phyloP scores from a whole-genome alignment of 2,329 filamentous ascomycete species.

The Hypomyces rosellus region DNA sequence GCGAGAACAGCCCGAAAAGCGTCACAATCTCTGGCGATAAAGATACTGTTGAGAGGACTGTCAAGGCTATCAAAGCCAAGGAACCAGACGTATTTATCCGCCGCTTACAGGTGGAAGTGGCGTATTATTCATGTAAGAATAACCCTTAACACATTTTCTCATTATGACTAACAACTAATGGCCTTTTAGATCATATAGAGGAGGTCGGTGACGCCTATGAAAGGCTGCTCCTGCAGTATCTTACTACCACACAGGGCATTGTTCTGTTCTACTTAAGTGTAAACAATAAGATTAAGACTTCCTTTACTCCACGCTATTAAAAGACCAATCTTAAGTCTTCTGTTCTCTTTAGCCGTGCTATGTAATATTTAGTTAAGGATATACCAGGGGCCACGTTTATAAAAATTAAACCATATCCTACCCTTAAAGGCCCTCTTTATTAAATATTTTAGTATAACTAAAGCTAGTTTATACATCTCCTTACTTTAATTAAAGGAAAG shows the following conservation, averaged over 20 bases:
- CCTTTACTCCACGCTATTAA: constrained; percentile 21
- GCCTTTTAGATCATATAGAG: constrained; percentile 3
- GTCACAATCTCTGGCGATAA: constrained; percentile 30
- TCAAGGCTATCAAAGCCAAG: constrained; percentile 22
- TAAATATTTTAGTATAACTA: constrained; percentile 9
- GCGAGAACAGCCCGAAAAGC: constrained; percentile 30
- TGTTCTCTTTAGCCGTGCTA: constrained; percentile 20
- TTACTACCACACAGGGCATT: not conserved
- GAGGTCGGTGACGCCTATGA: constrained; percentile 3
- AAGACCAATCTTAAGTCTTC: constrained; percentile 23
- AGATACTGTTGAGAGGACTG: constrained; percentile 18
- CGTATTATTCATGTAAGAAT: constrained; percentile 32
- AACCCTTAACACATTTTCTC: too few species aligned
- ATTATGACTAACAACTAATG: too few species aligned
- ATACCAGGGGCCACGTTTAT: constrained; percentile 8
- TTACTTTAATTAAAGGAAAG: constrained; percentile 13
- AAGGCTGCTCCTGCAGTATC: constrained; percentile 2
- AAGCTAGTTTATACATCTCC: constrained; percentile 8
- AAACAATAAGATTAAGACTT: constrained; percentile 11
- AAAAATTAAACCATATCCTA: constrained; percentile 17
- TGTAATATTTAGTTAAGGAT: constrained; percentile 2
- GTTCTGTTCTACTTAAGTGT: constrained; percentile 19
- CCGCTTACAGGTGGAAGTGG: constrained; percentile 31
- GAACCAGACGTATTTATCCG: constrained; percentile 25
- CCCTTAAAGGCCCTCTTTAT: constrained; percentile 11